Conservation (phyloP, 73 alveolate species). For the Stentor roeselii region DNA sequence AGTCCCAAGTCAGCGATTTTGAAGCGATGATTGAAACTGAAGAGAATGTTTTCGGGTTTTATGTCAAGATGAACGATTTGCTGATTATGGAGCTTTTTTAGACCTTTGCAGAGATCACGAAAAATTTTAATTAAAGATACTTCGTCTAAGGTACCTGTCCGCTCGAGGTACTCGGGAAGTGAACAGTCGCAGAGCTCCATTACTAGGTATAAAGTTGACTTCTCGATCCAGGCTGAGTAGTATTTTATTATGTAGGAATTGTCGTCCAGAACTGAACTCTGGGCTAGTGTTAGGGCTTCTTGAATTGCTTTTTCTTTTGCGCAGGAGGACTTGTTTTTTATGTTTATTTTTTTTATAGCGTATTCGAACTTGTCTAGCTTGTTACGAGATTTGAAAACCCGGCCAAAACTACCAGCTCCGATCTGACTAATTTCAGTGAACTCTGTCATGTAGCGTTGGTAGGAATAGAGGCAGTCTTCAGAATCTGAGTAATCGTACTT, state of each 20-base stretch:
- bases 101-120: conserved; percentile 74
- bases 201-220: conserved; percentile 43
- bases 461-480: background rate
- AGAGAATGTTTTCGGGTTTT: conserved; percentile 91
- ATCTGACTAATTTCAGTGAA: conserved; percentile 20
- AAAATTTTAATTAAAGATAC: conserved; percentile 44
- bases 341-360: conserved; percentile 65
- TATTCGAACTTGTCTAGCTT: conserved; percentile 67
- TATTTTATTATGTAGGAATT: conserved; percentile 67
- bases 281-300: conserved; percentile 76
- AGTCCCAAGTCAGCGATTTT: conserved; percentile 95
- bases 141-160: conserved; percentile 34
- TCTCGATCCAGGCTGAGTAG: conserved; percentile 80
- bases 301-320: conserved; percentile 44
- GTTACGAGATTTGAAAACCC: conserved; percentile 60
- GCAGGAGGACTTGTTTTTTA: conserved; percentile 33
- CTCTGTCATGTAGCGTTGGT: background rate
- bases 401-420: conserved; percentile 85
- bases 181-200: conserved; percentile 77
- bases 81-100: conserved; percentile 81
- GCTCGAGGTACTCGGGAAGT: conserved; percentile 34
- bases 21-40: conserved; percentile 66
- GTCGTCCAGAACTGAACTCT: conserved; percentile 62
- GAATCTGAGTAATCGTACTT: background rate
- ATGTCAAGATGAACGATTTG: conserved; percentile 94